Evolutionary conservation across 306 rosid species (phyloP).

Genomic region (Castanea mollissima): DNA sequence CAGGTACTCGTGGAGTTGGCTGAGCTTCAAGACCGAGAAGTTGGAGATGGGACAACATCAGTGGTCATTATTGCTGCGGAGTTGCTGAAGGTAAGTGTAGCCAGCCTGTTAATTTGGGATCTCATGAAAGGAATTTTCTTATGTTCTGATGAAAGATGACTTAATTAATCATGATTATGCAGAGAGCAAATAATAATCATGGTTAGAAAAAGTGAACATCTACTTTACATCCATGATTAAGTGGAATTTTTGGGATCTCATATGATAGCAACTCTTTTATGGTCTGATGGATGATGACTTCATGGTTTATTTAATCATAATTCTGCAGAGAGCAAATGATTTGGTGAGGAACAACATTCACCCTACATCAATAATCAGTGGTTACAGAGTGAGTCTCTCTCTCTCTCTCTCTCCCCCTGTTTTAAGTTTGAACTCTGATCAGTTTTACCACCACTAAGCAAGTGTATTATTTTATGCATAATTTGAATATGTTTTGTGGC

Average conservation of each 20-base stretch:
- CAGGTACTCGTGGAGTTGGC: slow-evolving; percentile 96
- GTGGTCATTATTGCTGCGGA: slow-evolving; percentile 98
- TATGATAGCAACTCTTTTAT: background rate
- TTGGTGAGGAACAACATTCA: slow-evolving; percentile 94
- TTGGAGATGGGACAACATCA: slow-evolving; percentile 97
- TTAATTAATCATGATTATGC: slow-evolving; percentile 17
- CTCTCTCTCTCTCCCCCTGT: background rate
- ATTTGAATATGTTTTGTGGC: background rate
- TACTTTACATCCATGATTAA: slow-evolving; percentile 55
- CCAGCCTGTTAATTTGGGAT: background rate
- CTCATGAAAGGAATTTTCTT: background rate
- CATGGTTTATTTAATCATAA: background rate
- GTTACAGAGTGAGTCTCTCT: slow-evolving; percentile 64
- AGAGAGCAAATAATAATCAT: slow-evolving; percentile 78
- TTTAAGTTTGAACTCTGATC: background rate
- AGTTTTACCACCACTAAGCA: background rate
- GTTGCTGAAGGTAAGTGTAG: slow-evolving; percentile 64
- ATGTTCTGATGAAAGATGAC: background rate
- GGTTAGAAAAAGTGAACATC: slow-evolving; percentile 77
- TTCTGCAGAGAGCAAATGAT: slow-evolving; percentile 86
- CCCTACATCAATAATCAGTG: slow-evolving; percentile 93
- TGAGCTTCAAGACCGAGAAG: slow-evolving; percentile 94
- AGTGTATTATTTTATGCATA: background rate
- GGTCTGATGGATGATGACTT: slow-evolving; percentile 5
- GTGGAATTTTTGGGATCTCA: background rate